These are phyloP conservation scores for Penicillium palitans DNA, from an alignment of 2,329 filamentous ascomycete species.

Conservation along the genomic window DNA sequence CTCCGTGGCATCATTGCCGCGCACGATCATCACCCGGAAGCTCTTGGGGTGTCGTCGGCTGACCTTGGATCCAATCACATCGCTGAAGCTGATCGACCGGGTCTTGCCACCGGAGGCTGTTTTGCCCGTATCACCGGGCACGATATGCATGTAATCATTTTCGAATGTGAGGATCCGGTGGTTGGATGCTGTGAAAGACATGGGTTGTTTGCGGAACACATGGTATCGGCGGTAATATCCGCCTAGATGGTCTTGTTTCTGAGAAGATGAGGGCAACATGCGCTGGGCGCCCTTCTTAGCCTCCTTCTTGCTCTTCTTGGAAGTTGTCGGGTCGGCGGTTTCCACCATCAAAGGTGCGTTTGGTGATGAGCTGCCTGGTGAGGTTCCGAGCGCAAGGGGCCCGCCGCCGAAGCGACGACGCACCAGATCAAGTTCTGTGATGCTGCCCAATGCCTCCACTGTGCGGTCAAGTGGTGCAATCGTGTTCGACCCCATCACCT, in stretches of 20 bases:
- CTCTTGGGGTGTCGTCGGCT: conserved; percentile 64
- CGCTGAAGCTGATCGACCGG: conserved; percentile 63
- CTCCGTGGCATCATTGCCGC: conserved; percentile 62
- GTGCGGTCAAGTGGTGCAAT: conserved; percentile 65
- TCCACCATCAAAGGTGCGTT: conserved; percentile 64
- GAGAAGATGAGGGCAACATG: conserved; percentile 49
- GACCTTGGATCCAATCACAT: conserved; percentile 66
- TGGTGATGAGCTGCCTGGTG: conserved; percentile 62
- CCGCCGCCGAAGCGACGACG: conserved; percentile 64
- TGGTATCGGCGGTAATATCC: conserved; percentile 62
- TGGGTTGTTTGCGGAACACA: conserved; percentile 64
- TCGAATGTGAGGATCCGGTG: conserved; percentile 63
- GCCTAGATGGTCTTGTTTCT: conserved; percentile 50
- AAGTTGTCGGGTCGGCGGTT: conserved; percentile 26
- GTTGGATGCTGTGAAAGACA: conserved; percentile 63
- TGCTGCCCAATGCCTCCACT: conserved; percentile 62
- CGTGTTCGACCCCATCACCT: conserved; percentile 63
- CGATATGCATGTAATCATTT: conserved; percentile 66
- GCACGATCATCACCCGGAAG: conserved; percentile 61
- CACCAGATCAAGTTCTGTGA: conserved; percentile 62
- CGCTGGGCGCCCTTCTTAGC: conserved; percentile 40
- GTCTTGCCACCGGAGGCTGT: conserved; percentile 56
- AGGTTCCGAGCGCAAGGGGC: conserved; percentile 56
- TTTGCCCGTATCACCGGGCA: conserved; percentile 58
- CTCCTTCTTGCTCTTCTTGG: conserved; percentile 43